phyloP scores from a whole-genome alignment of 2,329 filamentous ascomycete genomes.

The Amauroascus verrucosus region DNA sequence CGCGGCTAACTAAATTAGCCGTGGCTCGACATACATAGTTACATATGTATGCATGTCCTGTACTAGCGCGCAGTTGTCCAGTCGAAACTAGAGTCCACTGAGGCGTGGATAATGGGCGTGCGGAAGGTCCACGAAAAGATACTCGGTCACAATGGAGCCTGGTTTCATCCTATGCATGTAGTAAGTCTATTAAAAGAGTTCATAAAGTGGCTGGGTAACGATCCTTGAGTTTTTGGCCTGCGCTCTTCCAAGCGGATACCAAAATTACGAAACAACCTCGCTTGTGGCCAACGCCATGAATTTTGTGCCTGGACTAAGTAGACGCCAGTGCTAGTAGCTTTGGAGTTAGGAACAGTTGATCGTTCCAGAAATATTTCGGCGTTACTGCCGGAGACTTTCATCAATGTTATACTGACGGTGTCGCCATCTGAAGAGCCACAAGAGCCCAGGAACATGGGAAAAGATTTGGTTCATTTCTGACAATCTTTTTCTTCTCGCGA shows the following conservation, averaged over 20 bases:
- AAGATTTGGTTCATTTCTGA: not conserved
- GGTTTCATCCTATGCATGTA: not conserved
- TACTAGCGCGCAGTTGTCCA: not conserved
- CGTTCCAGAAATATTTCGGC: not conserved
- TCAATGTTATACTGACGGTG: not conserved
- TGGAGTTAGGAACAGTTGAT: not conserved
- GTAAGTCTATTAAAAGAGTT: too few species aligned
- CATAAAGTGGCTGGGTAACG: too few species aligned
- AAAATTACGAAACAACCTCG: constrained; percentile 12
- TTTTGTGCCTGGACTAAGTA: constrained; percentile 8
- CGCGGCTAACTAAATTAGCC: constrained; percentile 8
- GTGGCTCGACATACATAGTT: not conserved
- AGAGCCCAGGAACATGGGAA: not conserved
- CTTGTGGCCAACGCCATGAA: not conserved
- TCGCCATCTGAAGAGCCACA: not conserved
- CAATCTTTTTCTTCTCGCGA: not conserved
- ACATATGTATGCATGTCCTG: not conserved
- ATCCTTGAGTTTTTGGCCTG: too few species aligned
- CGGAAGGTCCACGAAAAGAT: not conserved
- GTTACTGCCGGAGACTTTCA: not conserved
- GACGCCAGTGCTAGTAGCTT: constrained; percentile 4
- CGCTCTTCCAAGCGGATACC: constrained; percentile 12
- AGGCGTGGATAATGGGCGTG: too few species aligned
- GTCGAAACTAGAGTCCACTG: not conserved
- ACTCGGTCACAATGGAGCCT: not conserved